These are phyloP conservation scores for Vanilla planifolia DNA, from an alignment of 106 monocot genomes.

Conservation along the genomic window DNA sequence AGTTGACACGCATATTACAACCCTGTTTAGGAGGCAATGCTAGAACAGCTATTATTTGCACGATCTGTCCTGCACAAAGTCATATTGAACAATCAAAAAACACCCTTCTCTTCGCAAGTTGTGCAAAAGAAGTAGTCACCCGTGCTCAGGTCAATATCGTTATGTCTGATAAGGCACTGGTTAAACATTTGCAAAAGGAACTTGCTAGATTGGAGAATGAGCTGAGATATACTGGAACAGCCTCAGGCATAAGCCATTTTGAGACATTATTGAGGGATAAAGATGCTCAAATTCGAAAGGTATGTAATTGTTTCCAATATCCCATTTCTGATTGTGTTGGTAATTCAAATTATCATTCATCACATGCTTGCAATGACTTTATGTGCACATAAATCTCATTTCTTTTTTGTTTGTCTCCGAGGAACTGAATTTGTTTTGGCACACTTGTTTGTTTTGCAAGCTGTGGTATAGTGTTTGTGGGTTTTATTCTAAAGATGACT, in stretches of 20 bases:
- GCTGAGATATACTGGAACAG: conserved; percentile 40
- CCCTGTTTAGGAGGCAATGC: conserved; percentile 91
- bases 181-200: conserved; percentile 91
- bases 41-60: conserved; percentile 94
- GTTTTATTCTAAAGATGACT: too few relatives aligned
- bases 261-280: conserved; percentile 69
- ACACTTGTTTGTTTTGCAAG: too few relatives aligned
- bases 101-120: conserved; percentile 92
- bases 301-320: conserved; percentile 12
- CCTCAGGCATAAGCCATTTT: conserved; percentile 18
- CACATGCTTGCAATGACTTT: too few relatives aligned
- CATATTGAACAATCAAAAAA: conserved; percentile 92
- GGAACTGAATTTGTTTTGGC: too few relatives aligned
- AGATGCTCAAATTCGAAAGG: conserved; percentile 72
- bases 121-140: conserved; percentile 92
- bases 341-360: too few relatives aligned
- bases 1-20: conserved; percentile 92
- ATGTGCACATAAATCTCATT: too few relatives aligned
- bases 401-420: too few relatives aligned
- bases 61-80: conserved; percentile 82
- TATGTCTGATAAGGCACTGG: conserved; percentile 93
- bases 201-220: conserved; percentile 84
- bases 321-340: too few relatives aligned
- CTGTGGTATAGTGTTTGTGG: too few relatives aligned
- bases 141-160: conserved; percentile 93